A percentile compares a stretch with the other conserved stretches of the same genome.
Evolutionary conservation across 345 rosid species (phyloP).

Genomic region (Eucalyptus albens): DNA sequence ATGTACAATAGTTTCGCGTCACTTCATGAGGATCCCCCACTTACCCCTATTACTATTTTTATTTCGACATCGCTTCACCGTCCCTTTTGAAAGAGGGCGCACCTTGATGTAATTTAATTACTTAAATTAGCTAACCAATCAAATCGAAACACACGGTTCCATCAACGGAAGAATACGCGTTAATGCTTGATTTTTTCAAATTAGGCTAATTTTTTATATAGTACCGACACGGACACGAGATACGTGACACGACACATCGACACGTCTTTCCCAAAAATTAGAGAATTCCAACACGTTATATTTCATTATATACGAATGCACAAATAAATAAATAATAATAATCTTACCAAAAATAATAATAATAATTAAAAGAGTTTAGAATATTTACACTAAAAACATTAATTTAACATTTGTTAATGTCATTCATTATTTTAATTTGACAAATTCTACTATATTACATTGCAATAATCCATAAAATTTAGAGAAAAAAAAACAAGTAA

Average conservation of each 20-base stretch:
- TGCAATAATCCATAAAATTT: too few species aligned
- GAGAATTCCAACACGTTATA: rapidly evolving
- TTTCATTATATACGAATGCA: too few species aligned
- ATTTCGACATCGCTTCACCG: neutral
- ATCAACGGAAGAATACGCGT: neutral
- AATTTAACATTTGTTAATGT: too few species aligned
- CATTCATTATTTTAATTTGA: too few species aligned
- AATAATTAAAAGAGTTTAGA: too few species aligned
- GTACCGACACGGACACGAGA: rapidly evolving
- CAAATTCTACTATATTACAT: too few species aligned
- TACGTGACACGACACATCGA: rapidly evolving
- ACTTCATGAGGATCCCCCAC: neutral
- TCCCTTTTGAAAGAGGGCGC: neutral
- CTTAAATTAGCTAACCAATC: neutral
- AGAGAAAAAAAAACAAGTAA: too few species aligned
- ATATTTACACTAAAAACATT: too few species aligned
- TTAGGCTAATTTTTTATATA: neutral
- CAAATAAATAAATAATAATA: too few species aligned
- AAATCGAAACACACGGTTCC: neutral
- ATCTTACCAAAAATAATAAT: too few species aligned
- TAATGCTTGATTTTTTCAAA: neutral
- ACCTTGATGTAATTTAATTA: neutral
- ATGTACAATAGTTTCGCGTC: neutral
- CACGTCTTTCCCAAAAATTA: rapidly evolving
- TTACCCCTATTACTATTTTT: neutral